Base-by-base conservation (phyloP, 495 filamentous ascomycete species). In the Hypomontagnella submonticulosa region DNA sequence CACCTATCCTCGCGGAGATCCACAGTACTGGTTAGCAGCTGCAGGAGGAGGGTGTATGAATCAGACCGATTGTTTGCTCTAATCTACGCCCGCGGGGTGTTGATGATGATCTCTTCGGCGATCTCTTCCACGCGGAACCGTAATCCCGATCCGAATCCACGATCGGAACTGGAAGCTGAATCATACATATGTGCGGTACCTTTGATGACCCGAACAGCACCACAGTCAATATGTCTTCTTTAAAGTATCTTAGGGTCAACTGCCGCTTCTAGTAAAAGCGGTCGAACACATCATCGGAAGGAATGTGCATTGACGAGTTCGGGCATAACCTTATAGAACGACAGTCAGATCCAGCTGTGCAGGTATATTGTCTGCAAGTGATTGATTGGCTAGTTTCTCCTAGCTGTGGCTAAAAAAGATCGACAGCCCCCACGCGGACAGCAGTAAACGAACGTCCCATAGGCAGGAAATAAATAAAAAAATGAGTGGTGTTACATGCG, bases 261-360 rank as follows among this genome's bases (percentile, higher is more conserved):
- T 63, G 18, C 65, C 42, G 19, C 51, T 63, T 68, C 54, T 52
- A 50, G 66, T 69, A 69, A 69, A 60, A 63, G 20, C 42, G 9
- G 15, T 56, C 66, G 66, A 60, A 63, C 59, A 63, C 16, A 44
- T 41, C 42, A 63, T 33, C 2, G 23, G 49, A 60, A 63, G 66
- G 60, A 69, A 47, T 58, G 42, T 51, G 52, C 52, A 30, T 42
- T 38, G 34, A 27, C 55, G 34, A 43, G 27, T 50, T 6, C 33
- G 50, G 13, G 56, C 40, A 23, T 63, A 63, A 57, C 59, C 59
- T 37, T 55, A 68, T 59, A 52, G 12, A 47, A 53, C 52, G 59
- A 67, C 58, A 63, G 59, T 69, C 66, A 69, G 66, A 69, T 63
- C 60, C 44, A 63, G 49, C 55, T 59, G 57, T 32, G 60, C 18